Evolutionary conservation across 169 alveolate species (phyloP), one percentile per base, ranked within the genome.

Genomic region (Eimeria sp.): DNA sequence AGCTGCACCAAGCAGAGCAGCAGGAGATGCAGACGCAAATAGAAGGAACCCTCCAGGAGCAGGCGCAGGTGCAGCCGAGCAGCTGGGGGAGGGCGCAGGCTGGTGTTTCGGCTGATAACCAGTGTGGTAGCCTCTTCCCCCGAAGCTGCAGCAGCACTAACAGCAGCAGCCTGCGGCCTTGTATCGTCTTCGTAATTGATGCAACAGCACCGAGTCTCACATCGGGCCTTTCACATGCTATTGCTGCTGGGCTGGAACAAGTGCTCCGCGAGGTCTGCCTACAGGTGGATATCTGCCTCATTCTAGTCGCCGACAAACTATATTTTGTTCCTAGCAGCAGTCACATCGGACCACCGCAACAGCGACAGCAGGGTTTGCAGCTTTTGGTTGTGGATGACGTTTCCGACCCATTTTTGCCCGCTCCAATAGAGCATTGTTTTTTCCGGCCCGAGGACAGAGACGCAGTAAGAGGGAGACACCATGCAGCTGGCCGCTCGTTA

Each of bases 131-230:
- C 43, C 0, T 9, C 72, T 18, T 37, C 46, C 23, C 64, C 58
- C 49, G 54, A 10, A 46, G 37, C 18, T 27, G 60, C 66, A n/a
- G 52, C 76, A 85, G 66, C 82, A 85, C 1, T 58, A 68, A 54
- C 85, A 71, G 85, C 85, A 88, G 95, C 85, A 66, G 95, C 85
- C 13, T 64, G 83, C 72, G 85, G 83, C 96, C 96, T 0, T 93
- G 96, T 54, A 60, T 93, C 43, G 93, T 93, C 52, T 82, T 93
- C n/a, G 96, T 93, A 43, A 25, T 93, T 43, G 96, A 93, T 43
- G 78, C 88, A 1, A 64, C 89, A 10, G 82, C 78, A 2, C 85
- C 96, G 23, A 88, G 93, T 25, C 33, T 82, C 87, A 46, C 58
- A 14, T 82, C 96, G 49, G 89, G 89, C 37, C 93, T 93, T 8